Evolutionary conservation across 495 filamentous ascomycete species (phyloP).

Genomic region (Penicillium argentinense): DNA sequence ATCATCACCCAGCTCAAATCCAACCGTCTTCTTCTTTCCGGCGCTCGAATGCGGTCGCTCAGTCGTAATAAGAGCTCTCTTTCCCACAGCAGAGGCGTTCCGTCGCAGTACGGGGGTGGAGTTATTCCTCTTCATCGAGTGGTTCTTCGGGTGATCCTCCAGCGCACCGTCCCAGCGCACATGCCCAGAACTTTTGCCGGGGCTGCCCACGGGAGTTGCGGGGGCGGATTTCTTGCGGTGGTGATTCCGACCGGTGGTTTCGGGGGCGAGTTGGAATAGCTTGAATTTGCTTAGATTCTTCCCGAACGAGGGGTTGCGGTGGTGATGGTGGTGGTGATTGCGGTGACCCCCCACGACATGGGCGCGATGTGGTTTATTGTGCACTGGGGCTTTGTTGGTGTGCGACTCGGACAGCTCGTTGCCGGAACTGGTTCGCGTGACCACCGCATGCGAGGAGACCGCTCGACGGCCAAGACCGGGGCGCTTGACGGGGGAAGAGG

Average conservation of each 20-base stretch:
- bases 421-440: conserved; percentile 39
- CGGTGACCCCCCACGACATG: conserved; percentile 49
- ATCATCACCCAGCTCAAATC: conserved; percentile 48
- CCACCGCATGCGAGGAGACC: conserved; percentile 47
- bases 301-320: conserved; percentile 42
- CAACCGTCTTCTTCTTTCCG: conserved; percentile 49
- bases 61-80: conserved; percentile 41
- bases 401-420: conserved; percentile 39
- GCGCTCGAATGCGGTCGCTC: conserved; percentile 38
- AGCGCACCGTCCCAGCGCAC: conserved; percentile 43
- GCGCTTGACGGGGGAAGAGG: conserved; percentile 49
- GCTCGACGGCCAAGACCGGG: conserved; percentile 48
- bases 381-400: conserved; percentile 29
- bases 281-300: conserved; percentile 47
- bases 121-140: conserved; percentile 47
- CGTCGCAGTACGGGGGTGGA: conserved; percentile 46
- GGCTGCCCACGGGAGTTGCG: conserved; percentile 45
- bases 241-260: conserved; percentile 38
- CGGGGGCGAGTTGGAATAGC: conserved; percentile 33
- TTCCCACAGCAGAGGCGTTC: conserved; percentile 32
- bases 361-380: conserved; percentile 37
- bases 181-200: conserved; percentile 35
- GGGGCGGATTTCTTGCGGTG: conserved; percentile 51
- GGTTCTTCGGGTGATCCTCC: conserved; percentile 28
- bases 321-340: conserved; percentile 45